Percentiles rank a stretch among this genome's conserved stretches.
Conservation (phyloP, 176 grass and related monocot genomes). For the Alopecurus myosuroides region DNA sequence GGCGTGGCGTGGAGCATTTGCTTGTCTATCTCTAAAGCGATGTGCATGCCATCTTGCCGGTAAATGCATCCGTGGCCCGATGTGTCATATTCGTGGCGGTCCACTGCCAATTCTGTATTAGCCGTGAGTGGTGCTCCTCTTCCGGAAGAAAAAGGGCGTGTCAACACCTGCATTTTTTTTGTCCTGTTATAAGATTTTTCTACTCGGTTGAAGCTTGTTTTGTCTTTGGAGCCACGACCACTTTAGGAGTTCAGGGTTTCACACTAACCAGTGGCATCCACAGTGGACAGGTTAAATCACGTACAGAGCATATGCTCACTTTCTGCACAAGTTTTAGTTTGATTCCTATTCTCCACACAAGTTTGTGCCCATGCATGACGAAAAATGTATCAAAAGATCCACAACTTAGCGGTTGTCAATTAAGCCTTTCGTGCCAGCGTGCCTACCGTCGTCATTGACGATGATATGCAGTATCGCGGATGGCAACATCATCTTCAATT, state of each 20-base stretch:
- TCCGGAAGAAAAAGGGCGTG: too few species aligned
- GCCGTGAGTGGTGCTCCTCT: background rate
- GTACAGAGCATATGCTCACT: background rate
- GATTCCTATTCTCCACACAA: background rate
- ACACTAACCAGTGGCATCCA: background rate
- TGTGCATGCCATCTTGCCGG: too few species aligned
- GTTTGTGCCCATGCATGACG: background rate
- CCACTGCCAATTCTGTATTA: too few species aligned
- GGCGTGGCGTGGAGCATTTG: background rate
- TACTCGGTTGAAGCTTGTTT: constrained; percentile 10
- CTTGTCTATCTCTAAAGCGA: background rate
- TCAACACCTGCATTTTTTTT: background rate
- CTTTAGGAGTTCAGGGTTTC: constrained; percentile 14
- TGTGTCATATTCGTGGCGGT: too few species aligned
- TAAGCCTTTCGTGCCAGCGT: background rate
- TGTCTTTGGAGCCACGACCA: background rate
- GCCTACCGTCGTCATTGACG: background rate
- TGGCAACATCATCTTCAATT: background rate
- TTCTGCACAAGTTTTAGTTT: background rate
- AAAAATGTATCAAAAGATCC: background rate
- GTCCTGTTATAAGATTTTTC: background rate
- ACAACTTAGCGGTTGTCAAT: background rate
- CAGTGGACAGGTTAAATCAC: background rate
- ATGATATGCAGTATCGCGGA: background rate
- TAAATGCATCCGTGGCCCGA: background rate